A percentile compares a stretch with the other conserved stretches of the same genome.
Evolutionary conservation across 1,139 yeast genomes (phyloP).

Genomic region (Candida tetrigidarum): DNA sequence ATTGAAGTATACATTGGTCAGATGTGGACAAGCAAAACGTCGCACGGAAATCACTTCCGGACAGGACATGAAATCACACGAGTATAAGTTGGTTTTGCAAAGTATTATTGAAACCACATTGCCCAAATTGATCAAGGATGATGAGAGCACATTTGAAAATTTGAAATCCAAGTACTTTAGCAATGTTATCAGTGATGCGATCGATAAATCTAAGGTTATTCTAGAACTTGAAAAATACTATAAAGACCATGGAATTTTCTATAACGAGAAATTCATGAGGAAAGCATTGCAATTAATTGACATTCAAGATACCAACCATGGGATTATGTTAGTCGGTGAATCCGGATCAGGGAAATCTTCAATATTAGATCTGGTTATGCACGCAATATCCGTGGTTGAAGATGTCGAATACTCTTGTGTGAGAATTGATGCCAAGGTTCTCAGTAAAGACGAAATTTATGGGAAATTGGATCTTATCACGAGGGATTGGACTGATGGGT

Average conservation of each 20-base stretch:
- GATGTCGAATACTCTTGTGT: slow-evolving; percentile 43
- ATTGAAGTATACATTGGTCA: slow-evolving; percentile 63
- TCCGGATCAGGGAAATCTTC: slow-evolving; percentile 79
- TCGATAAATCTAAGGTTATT: slow-evolving; percentile 23
- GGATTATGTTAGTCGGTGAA: slow-evolving; percentile 79
- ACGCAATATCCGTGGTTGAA: slow-evolving; percentile 43
- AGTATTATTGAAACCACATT: slow-evolving; percentile 63
- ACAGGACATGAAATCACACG: slow-evolving; percentile 23
- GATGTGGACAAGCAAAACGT: slow-evolving; percentile 59
- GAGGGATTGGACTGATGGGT: slow-evolving; percentile 92
- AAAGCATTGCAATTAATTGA: slow-evolving; percentile 69
- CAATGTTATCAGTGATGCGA: slow-evolving; percentile 16
- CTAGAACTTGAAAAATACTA: slow-evolving; percentile 20
- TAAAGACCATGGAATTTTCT: slow-evolving; percentile 23
- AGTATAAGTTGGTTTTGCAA: slow-evolving; percentile 47
- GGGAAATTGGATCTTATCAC: slow-evolving; percentile 79
- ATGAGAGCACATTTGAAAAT: slow-evolving; percentile 42
- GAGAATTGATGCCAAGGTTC: slow-evolving; percentile 74
- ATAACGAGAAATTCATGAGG: slow-evolving; percentile 47
- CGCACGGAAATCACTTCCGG: background rate
- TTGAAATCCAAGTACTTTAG: slow-evolving; percentile 33
- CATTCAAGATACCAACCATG: slow-evolving; percentile 71
- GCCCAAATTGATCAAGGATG: slow-evolving; percentile 65
- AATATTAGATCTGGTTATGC: slow-evolving; percentile 52
- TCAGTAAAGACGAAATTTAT: slow-evolving; percentile 66